Evolutionary conservation across 306 rosid species (phyloP), one percentile per base, ranked within the genome.

Genomic region (Bauhinia variegata): DNA sequence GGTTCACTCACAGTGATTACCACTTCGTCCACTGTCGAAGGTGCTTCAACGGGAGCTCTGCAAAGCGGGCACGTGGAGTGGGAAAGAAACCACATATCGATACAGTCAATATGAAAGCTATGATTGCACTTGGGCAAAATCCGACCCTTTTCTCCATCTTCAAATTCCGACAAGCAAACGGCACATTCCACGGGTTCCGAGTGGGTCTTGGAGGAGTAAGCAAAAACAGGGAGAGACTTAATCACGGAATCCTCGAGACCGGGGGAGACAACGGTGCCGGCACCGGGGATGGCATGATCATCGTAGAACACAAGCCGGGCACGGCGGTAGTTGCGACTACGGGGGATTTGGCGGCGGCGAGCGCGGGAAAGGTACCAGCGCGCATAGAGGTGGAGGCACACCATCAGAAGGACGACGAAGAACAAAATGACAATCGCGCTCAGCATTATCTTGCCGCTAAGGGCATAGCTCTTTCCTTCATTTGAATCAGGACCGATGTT

Each of bases 61-160:
- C 98, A 92, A 1, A 92, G 82, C 0, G 98, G 98, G 17, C 98
- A 92, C 0, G 96, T 89, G 47, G 88, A 70, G 60, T 92, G 96
- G 0, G 95, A 85, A 0, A 69, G 86, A 46, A 92, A 86, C 98
- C 98, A 89, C 93, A 86, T 84, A 23, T 92, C 98, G 16, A 92
- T 92, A 54, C 98, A 92, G 1, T 74, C 89, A 1, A 73, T 82
- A 36, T 92, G 98, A 48, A 92, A 92, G n/a, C 72, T 73, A 61
- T 92, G 98, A 7, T 63, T 65, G n/a, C 98, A 92, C n/a, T n/a
- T n/a, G 11, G 95, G 95, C 0, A 92, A 60, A 3, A 79, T 28
- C 60, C 98, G 92, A 54, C 98, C 95, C 78, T 67, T 57, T 58
- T 92, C 96, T 10, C 66, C 71, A 11, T 82, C 82, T 11, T 80